Conservation (phyloP, 352 stramenopile genomes). For the Phytophthora capsici region DNA sequence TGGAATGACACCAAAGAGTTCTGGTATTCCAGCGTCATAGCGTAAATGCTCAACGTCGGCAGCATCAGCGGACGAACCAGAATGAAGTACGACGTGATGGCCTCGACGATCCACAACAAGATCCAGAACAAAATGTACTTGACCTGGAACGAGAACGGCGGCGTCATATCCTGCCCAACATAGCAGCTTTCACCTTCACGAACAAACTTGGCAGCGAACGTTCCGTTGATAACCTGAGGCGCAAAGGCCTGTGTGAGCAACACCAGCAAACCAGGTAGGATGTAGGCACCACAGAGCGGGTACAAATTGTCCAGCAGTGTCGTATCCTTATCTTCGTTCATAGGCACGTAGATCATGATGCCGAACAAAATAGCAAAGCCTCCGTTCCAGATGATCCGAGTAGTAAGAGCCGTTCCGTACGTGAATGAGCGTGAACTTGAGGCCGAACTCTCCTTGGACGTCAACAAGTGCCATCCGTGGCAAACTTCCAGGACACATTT, state of each 20-base stretch:
- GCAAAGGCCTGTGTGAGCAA: conserved; percentile 59
- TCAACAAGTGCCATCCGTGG: conserved; percentile 71
- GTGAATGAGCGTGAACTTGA: conserved; percentile 66
- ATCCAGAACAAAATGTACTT: conserved; percentile 79
- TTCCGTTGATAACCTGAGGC: conserved; percentile 56
- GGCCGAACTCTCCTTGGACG: conserved; percentile 50
- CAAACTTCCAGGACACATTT: conserved; percentile 74
- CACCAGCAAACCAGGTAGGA: conserved; percentile 57
- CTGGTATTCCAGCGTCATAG: conserved; percentile 72
- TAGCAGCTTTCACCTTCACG: conserved; percentile 79
- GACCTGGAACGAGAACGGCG: conserved; percentile 58
- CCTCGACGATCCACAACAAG: conserved; percentile 62
- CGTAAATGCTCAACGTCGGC: conserved; percentile 74
- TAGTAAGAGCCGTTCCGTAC: conserved; percentile 57
- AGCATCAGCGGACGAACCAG: conserved; percentile 69
- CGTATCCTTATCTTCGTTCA: conserved; percentile 56
- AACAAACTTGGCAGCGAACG: conserved; percentile 76
- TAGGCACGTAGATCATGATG: conserved; percentile 66
- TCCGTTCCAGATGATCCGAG: conserved; percentile 67
- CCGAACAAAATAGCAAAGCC: conserved; percentile 64
- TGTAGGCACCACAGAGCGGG: conserved; percentile 48
- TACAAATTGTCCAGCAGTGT: conserved; percentile 52
- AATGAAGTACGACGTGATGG: conserved; percentile 70
- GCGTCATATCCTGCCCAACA: conserved; percentile 68
- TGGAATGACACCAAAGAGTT: conserved; percentile 77